These are phyloP conservation scores for Paramecium octaurelia DNA, from an alignment of 73 alveolate species.

Conservation along the genomic window DNA sequence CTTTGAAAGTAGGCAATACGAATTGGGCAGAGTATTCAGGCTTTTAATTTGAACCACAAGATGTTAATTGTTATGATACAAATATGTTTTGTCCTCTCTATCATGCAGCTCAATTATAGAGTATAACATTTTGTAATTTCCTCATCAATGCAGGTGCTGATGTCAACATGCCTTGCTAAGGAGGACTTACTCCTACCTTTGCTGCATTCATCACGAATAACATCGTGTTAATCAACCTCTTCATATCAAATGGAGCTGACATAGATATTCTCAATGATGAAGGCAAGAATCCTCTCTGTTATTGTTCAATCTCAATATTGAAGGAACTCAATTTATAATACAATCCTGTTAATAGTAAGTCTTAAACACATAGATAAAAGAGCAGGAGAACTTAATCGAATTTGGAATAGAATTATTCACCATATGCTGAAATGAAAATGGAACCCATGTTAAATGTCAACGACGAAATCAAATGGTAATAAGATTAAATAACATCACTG, in stretches of 20 bases:
- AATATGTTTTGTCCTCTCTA: constrained; percentile 15
- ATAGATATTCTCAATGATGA: neutral
- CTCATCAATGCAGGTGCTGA: constrained; percentile 1
- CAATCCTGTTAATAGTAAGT: neutral
- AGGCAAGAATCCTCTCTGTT: constrained; percentile 31
- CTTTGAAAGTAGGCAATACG: constrained; percentile 1
- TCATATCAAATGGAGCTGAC: neutral
- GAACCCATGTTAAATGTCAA: neutral
- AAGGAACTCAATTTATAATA: constrained; percentile 22
- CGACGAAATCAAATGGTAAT: neutral
- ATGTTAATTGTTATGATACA: constrained; percentile 31
- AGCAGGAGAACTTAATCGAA: neutral
- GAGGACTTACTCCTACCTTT: constrained; percentile 25
- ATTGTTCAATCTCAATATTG: neutral
- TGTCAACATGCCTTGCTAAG: constrained; percentile 32
- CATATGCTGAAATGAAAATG: neutral
- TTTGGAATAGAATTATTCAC: neutral
- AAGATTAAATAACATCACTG: neutral
- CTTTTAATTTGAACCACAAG: neutral
- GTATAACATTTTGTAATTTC: neutral
- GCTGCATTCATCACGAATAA: neutral
- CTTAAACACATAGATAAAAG: neutral
- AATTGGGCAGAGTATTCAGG: constrained; percentile 25
- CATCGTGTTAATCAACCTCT: neutral
- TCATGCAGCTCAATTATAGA: constrained; percentile 17